phyloP scores from a whole-genome alignment of 495 filamentous ascomycete species.

The Trichoderma reesei region DNA sequence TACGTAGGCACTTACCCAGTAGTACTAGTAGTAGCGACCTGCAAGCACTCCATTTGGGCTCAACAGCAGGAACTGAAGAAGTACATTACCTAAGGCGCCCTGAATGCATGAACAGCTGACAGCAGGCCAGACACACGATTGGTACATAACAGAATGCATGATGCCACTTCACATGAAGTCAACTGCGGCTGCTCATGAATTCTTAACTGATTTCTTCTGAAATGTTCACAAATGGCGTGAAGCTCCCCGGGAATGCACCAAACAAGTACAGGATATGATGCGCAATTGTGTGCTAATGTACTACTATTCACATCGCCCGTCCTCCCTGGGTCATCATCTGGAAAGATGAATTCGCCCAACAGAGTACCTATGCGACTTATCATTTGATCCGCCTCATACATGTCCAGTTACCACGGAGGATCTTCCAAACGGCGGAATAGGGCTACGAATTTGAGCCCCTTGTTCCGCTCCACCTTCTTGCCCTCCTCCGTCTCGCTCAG shows the following conservation, averaged over 20 bases:
- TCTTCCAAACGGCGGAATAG: conserved; percentile 73
- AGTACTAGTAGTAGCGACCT: neutral
- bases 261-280: neutral
- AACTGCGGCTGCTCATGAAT: neutral
- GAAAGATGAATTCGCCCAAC: neutral
- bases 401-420: conserved; percentile 50
- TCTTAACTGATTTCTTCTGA: neutral
- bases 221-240: neutral
- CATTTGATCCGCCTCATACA: neutral
- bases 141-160: no score
- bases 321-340: neutral
- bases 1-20: neutral
- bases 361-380: neutral
- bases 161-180: neutral
- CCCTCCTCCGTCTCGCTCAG: conserved; percentile 85
- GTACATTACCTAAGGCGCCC: neutral
- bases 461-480: conserved; percentile 90
- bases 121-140: no score
- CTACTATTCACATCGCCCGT: neutral
- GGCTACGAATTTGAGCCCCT: conserved; percentile 78
- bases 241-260: neutral
- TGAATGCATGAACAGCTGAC: neutral
- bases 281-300: no score
- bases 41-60: neutral
- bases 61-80: neutral